These are phyloP conservation scores for Acanthamoeba triangularis DNA, from an alignment of 208 protist genomes.

Conservation along the genomic window DNA sequence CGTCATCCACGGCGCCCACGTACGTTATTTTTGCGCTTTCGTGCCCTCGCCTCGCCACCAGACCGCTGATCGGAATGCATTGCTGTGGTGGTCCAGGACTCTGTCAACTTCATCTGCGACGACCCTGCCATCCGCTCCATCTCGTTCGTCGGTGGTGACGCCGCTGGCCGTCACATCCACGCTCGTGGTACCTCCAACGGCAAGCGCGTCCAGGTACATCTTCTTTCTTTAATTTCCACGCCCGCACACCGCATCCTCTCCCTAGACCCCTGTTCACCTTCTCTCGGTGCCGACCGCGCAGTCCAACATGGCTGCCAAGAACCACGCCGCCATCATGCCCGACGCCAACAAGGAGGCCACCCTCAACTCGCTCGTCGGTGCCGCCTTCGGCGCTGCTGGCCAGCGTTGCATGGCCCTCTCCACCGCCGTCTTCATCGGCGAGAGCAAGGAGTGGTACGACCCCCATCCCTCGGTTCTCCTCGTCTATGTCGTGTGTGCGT, in stretches of 20 bases:
- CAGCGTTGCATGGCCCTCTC: constrained; percentile 97
- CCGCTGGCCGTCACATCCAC: constrained; percentile 94
- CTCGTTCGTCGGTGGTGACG: constrained; percentile 94
- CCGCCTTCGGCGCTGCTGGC: constrained; percentile 95
- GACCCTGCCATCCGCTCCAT: constrained; percentile 94
- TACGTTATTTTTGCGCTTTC: constrained; percentile 16
- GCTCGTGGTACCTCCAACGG: constrained; percentile 91
- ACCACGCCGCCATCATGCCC: constrained; percentile 94
- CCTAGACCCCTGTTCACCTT: not conserved
- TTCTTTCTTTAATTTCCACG: too few species aligned
- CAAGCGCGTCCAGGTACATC: constrained; percentile 92
- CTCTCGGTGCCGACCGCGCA: constrained; percentile 80
- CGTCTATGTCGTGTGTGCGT: not conserved
- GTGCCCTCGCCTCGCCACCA: not conserved
- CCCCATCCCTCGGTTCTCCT: not conserved
- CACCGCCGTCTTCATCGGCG: constrained; percentile 94
- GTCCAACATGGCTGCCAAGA: constrained; percentile 96
- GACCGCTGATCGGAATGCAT: too few species aligned
- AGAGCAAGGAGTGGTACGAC: constrained; percentile 88
- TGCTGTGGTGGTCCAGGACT: constrained; percentile 65
- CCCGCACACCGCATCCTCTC: too few species aligned
- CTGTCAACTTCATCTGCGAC: constrained; percentile 97
- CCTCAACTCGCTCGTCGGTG: constrained; percentile 92
- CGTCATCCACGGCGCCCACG: constrained; percentile 92
- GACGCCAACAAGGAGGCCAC: constrained; percentile 93